phyloP scores from a whole-genome alignment of 768 basidiomycete genomes.

The Hygrocybe coccinea region DNA sequence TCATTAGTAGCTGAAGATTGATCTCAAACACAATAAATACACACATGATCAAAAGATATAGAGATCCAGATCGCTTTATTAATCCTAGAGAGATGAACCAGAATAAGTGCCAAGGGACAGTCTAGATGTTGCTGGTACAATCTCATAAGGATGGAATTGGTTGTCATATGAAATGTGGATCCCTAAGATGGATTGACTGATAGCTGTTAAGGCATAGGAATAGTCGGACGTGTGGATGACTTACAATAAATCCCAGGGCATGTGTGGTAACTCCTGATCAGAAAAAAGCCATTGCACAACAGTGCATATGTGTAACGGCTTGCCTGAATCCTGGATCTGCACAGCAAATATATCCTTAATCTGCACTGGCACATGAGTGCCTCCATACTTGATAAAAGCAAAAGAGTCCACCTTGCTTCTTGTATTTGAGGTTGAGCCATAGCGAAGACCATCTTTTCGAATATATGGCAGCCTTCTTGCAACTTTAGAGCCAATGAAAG shows the following conservation, averaged over 20 bases:
- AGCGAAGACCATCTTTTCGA: conserved; percentile 19
- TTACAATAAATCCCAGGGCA: conserved; percentile 23
- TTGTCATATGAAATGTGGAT: conserved; percentile 15
- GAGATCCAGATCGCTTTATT: too few species aligned
- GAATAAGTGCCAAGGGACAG: too few species aligned
- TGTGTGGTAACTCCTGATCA: conserved; percentile 12
- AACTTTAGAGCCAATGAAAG: background rate
- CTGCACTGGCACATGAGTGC: conserved; percentile 8
- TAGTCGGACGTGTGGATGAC: background rate
- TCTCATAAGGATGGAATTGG: too few species aligned
- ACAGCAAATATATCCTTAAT: conserved; percentile 12
- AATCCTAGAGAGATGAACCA: too few species aligned
- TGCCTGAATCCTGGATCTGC: conserved; percentile 4
- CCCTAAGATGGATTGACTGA: conserved; percentile 17
- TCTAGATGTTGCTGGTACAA: too few species aligned
- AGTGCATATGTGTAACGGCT: conserved; percentile 15
- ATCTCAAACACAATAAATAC: too few species aligned
- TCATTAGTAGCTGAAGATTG: too few species aligned
- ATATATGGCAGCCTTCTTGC: conserved; percentile 12
- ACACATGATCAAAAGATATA: too few species aligned
- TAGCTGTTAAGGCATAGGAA: background rate
- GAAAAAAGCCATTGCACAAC: conserved; percentile 10
- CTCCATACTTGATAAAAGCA: conserved; percentile 10
- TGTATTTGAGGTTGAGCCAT: conserved; percentile 15
- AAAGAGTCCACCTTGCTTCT: conserved; percentile 14